Evolutionary conservation across 805 yeast genomes (phyloP).

Genomic region (Metschnikowia lunata): DNA sequence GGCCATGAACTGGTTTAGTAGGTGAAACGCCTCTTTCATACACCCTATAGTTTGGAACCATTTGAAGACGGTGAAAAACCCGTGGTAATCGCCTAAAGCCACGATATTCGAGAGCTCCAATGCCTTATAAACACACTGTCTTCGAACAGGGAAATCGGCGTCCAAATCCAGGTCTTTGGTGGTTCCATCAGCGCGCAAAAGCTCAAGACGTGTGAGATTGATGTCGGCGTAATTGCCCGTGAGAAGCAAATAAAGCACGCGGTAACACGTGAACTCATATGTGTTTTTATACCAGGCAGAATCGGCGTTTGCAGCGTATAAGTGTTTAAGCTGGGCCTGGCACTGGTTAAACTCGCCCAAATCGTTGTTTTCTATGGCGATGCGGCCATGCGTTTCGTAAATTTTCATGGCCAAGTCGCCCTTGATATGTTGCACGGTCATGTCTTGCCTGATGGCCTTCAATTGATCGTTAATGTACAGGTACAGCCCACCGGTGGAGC

Average conservation of each 20-base stretch:
- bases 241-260: slow-evolving; percentile 68
- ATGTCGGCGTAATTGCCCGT: slow-evolving; percentile 63
- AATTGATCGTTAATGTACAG: slow-evolving; percentile 83
- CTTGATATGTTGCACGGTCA: slow-evolving; percentile 85
- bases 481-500: slow-evolving; percentile 48
- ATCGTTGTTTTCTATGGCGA: slow-evolving; percentile 81
- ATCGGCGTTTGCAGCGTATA: slow-evolving; percentile 47
- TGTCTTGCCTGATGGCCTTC: slow-evolving; percentile 88
- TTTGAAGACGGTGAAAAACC: slow-evolving; percentile 33
- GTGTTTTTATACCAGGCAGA: slow-evolving; percentile 7
- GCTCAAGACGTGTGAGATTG: slow-evolving; percentile 31
- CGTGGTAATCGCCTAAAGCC: slow-evolving; percentile 13
- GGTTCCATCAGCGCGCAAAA: slow-evolving; percentile 5
- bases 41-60: slow-evolving; percentile 5
- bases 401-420: slow-evolving; percentile 72
- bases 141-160: neutral
- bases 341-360: slow-evolving; percentile 95
- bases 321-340: slow-evolving; percentile 67
- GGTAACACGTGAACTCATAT: slow-evolving; percentile 65
- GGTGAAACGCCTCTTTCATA: slow-evolving; percentile 12
- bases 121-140: slow-evolving; percentile 11
- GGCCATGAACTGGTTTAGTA: slow-evolving; percentile 14
- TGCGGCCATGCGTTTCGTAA: slow-evolving; percentile 79
- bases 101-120: slow-evolving; percentile 9
- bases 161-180: neutral